Base-by-base conservation (phyloP, 352 stramenopile species). In the Globisporangium alternatum region DNA sequence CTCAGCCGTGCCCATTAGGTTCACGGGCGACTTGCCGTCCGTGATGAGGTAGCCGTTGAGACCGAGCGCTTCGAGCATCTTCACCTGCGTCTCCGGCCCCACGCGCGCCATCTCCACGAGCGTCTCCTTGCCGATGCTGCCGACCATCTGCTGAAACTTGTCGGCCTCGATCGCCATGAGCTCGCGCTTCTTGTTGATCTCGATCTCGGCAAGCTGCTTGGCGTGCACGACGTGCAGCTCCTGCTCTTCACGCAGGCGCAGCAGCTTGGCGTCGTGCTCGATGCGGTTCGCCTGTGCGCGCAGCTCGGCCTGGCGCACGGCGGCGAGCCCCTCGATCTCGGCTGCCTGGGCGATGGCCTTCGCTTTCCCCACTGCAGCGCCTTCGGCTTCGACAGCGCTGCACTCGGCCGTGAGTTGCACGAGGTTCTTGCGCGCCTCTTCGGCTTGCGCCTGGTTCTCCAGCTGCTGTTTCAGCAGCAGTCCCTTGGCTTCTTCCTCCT, bases 11-110 rank as follows among this genome's bases (percentile, higher is more conserved):
- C 77, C 82, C 54, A 93, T 61, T 55, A 91, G 68, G 63, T 93
- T 91, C 56, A 93, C 80, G 22, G 84, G 84, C 21, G 77, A 90
- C 72, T 91, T 93, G 63, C 84, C 84, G 65, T 93, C 84, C 33
- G 84, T 93, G 69, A 93, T 90, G 56, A 93, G 72, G 67, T 91
- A 91, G 44, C 84, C 83, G n/a, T 84, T 81, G n/a, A 93, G 76
- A 1, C 84, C 84, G 19, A 93, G 69, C 33, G 82, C 80, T 49
- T 86, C 74, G 41, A 93, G 72, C 79, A 93, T 84, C 70, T 89
- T 88, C 19, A 89, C 84, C 60, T 93, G 84, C n/a, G 71, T 80
- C 52, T 93, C 84, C 0, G 84, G 84, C 0, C 84, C 84, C 0
- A 82, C 84, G 28, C 82, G 80, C 37, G 84, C 84, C 30, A 93